phyloP scores from a whole-genome alignment of 768 basidiomycete genomes.

The Strobilomyces dryophilus region DNA sequence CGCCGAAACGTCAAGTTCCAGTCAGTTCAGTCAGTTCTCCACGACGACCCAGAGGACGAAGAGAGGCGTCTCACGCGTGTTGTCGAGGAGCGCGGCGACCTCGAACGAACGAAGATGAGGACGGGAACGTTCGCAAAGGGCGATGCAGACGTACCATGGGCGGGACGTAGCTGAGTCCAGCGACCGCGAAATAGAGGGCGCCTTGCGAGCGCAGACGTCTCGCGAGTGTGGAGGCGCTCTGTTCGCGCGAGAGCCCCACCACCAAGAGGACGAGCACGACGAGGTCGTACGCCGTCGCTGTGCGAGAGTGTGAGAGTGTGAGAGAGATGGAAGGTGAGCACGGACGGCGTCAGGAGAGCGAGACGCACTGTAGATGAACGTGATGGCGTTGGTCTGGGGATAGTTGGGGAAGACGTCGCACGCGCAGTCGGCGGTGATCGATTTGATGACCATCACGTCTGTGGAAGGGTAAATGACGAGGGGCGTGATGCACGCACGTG shows the following conservation, averaged over 20 bases:
- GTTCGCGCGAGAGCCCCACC: constrained; percentile 11
- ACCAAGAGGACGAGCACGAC: constrained; percentile 16
- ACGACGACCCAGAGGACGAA: no score
- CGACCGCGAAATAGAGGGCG: constrained; percentile 11
- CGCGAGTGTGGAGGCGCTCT: constrained; percentile 9
- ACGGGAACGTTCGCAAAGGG: not conserved
- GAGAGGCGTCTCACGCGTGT: constrained; percentile 1
- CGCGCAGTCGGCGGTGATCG: not conserved
- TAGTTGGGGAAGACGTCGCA: not conserved
- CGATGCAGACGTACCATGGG: constrained; percentile 2
- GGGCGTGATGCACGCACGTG: not conserved
- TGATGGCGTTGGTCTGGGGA: not conserved
- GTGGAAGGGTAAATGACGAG: not conserved
- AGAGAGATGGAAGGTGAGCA: no score
- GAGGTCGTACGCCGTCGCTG: constrained; percentile 11
- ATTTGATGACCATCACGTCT: not conserved
- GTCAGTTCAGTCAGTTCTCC: no score
- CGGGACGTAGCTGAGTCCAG: constrained; percentile 12
- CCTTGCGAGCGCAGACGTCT: constrained; percentile 18
- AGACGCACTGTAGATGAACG: constrained; percentile 15
- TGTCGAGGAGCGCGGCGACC: constrained; percentile 1
- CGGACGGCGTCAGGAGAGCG: no score
- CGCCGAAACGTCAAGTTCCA: no score
- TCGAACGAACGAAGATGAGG: not conserved
- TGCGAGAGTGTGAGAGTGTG: no score